Evolutionary conservation across 768 basidiomycete species (phyloP), one percentile per base, ranked within the genome.

Genomic region (Boletus insuetus): DNA sequence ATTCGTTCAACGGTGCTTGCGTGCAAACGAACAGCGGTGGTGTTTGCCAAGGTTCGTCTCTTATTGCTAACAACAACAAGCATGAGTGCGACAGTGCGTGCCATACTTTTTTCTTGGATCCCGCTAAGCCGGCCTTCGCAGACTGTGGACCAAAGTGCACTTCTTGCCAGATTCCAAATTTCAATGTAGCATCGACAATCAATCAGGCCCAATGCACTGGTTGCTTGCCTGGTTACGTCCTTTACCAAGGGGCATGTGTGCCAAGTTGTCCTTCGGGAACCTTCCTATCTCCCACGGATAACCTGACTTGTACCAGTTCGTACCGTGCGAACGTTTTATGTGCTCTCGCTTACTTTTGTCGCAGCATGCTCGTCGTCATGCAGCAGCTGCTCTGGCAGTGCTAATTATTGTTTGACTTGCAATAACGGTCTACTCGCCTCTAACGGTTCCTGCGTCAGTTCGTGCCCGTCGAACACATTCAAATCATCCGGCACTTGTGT

Each of bases 141-240:
- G 91, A 81, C 52, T 94, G 94, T 67, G 91, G 91, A 9, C 76
- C 87, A 3, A 88, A 88, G 68, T 95, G 92, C 66, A 88, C 87
- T 10, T 76, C 82, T 3, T 95, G 93, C 73, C 74, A 78, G 52
- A 90, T 91, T 57, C 76, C 87, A 6, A 82, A 79, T 60, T 94
- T 94, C 67, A 86, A 67, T 56, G 77, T 79, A 12, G 81, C 80
- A 2, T 91, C 91, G 16, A 86, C 84, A 0, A 72, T 85, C 45
- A 72, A 79, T 52, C 78, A 87, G 51, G 74, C 82, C 4, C 82
- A 90, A 61, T 94, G 92, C 66, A 89, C 86, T 13, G 84, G 78
- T 2, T 95, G 93, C 69, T 65, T 94, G 35, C 84, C 89, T 34
- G 92, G 92, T 14, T 85, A 78, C 50, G 81, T 89, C 22, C 78